Evolutionary conservation across 805 yeast species (phyloP).

Genomic region (Candida corydali): DNA sequence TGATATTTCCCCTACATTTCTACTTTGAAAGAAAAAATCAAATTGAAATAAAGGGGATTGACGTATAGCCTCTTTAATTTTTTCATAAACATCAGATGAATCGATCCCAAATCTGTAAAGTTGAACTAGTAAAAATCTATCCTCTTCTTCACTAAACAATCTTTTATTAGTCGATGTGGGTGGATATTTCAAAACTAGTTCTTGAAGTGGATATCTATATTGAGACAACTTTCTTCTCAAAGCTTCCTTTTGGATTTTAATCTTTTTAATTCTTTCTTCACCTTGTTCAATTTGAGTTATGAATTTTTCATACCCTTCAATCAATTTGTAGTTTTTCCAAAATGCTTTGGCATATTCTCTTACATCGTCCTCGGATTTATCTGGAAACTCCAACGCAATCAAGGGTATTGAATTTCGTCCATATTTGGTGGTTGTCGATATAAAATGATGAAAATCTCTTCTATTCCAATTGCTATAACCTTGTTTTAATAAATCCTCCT

Average conservation of each 20-base stretch:
- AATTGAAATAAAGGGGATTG: constrained; percentile 75
- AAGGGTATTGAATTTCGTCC: constrained; percentile 72
- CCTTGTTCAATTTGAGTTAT: constrained; percentile 80
- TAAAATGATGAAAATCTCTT: constrained; percentile 81
- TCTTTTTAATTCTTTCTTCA: constrained; percentile 71
- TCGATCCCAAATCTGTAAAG: constrained; percentile 79
- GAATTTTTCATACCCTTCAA: constrained; percentile 87
- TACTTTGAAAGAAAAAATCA: constrained; percentile 81
- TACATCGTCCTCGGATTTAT: constrained; percentile 77
- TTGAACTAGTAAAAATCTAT: constrained; percentile 78
- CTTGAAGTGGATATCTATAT: constrained; percentile 75
- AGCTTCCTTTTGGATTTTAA: constrained; percentile 70
- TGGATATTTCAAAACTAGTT: constrained; percentile 66
- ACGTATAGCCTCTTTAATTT: constrained; percentile 69
- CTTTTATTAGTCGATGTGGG: constrained; percentile 61
- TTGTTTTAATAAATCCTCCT: constrained; percentile 51
- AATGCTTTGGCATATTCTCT: constrained; percentile 71
- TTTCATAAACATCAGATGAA: constrained; percentile 71
- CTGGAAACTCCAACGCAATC: constrained; percentile 78
- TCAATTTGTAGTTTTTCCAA: constrained; percentile 73
- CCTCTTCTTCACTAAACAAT: constrained; percentile 84
- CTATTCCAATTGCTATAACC: constrained; percentile 86
- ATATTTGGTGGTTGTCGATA: constrained; percentile 66
- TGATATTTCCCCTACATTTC: constrained; percentile 72
- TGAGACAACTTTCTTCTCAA: constrained; percentile 69